phyloP scores from a whole-genome alignment of 2,329 filamentous ascomycete species.

The Lachnellula hyalina region DNA sequence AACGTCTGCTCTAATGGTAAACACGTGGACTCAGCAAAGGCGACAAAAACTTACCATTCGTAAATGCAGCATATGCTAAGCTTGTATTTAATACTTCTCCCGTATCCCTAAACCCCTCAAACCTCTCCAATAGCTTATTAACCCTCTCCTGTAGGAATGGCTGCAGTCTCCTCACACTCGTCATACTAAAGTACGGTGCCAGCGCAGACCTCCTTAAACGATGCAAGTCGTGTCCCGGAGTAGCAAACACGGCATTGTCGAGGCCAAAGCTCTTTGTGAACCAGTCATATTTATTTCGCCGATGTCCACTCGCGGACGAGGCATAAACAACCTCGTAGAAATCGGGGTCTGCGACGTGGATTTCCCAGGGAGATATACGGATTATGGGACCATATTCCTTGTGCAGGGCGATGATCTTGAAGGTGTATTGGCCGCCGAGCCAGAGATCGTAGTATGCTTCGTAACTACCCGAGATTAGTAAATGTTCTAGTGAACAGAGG shows the following conservation, averaged over 20 bases:
- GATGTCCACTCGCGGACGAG: neutral
- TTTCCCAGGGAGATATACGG: conserved; percentile 25
- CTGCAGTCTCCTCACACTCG: conserved; percentile 5
- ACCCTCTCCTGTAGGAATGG: conserved; percentile 7
- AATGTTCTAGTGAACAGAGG: neutral
- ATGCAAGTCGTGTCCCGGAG: conserved; percentile 3
- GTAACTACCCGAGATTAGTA: conserved; percentile 6
- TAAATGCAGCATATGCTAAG: conserved; percentile 9
- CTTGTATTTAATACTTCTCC: neutral
- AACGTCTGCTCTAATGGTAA: conserved; percentile 14
- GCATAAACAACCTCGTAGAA: conserved; percentile 31
- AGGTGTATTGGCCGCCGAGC: conserved; percentile 37
- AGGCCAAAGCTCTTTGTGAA: conserved; percentile 5
- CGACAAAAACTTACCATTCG: neutral
- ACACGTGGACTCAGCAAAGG: neutral
- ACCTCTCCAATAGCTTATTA: conserved; percentile 2
- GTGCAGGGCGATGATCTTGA: conserved; percentile 39
- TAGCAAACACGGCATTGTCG: conserved; percentile 6
- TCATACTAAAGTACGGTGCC: conserved; percentile 5
- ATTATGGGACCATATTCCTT: conserved; percentile 32
- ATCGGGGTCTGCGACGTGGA: conserved; percentile 28
- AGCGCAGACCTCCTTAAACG: conserved; percentile 1
- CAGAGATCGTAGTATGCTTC: conserved; percentile 37
- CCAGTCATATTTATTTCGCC: conserved; percentile 9
- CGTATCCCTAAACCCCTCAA: neutral